phyloP scores from a whole-genome alignment of 495 filamentous ascomycete species.

The Hypoxylon intermedium region DNA sequence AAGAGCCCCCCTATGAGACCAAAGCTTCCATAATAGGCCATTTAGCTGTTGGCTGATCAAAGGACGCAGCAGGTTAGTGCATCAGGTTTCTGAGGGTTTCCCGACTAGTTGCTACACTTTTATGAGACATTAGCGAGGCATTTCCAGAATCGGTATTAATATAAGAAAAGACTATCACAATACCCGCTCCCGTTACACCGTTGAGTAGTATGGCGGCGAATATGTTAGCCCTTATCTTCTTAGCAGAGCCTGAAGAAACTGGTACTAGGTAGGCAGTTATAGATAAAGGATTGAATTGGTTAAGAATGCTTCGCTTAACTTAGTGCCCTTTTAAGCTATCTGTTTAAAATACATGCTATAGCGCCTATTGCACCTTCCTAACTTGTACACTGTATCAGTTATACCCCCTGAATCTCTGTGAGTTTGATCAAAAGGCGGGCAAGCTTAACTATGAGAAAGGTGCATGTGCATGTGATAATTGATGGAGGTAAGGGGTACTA shows the following conservation, averaged over 20 bases:
- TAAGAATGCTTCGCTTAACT: too few relatives aligned
- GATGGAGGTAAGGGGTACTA: too few relatives aligned
- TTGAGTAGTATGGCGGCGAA: not conserved
- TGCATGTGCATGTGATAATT: too few relatives aligned
- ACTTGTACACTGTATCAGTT: too few relatives aligned
- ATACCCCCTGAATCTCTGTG: not conserved
- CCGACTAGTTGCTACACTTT: not conserved
- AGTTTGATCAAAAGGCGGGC: not conserved
- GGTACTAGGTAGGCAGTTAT: not conserved
- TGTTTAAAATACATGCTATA: too few relatives aligned
- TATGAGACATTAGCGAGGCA: not conserved
- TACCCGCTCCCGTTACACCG: not conserved
- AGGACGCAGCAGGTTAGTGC: not conserved
- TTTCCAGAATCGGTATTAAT: not conserved
- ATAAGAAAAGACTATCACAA: not conserved
- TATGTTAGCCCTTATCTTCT: not conserved
- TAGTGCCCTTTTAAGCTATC: too few relatives aligned
- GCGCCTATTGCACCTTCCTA: too few relatives aligned
- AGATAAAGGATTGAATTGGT: too few relatives aligned
- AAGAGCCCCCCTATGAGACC: not conserved
- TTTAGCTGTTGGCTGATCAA: not conserved
- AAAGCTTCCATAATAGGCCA: not conserved
- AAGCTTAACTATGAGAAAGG: too few relatives aligned
- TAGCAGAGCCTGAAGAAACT: not conserved
- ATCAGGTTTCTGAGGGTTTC: not conserved